These are phyloP conservation scores for Discostella stelligera DNA, from an alignment of 352 stramenopile genomes.

Conservation along the genomic window DNA sequence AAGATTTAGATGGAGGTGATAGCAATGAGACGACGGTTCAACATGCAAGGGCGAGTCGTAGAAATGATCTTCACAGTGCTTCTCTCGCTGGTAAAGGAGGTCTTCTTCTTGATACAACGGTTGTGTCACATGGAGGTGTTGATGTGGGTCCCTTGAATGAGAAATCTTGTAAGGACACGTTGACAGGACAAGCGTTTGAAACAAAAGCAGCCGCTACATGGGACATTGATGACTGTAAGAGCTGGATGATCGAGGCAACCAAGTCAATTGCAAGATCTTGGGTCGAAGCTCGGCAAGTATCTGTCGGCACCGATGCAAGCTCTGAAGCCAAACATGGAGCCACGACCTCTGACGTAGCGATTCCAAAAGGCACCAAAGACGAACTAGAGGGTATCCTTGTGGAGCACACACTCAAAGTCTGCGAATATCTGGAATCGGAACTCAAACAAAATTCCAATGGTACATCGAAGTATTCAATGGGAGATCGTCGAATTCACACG, in stretches of 20 bases:
- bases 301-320: not conserved
- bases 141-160: constrained; percentile 18
- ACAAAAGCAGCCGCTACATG: constrained; percentile 62
- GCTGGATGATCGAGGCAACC: constrained; percentile 74
- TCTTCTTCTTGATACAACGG: constrained; percentile 60
- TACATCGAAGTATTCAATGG: constrained; percentile 17
- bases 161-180: constrained; percentile 18
- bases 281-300: constrained; percentile 51
- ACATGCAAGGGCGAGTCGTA: constrained; percentile 49
- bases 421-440: constrained; percentile 67
- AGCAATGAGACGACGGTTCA: constrained; percentile 16
- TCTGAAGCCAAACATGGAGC: constrained; percentile 21
- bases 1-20: constrained; percentile 8
- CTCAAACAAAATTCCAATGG: constrained; percentile 33
- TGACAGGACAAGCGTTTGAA: constrained; percentile 39
- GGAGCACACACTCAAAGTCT: constrained; percentile 68
- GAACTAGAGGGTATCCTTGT: constrained; percentile 77
- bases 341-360: constrained; percentile 1
- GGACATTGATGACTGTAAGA: constrained; percentile 76
- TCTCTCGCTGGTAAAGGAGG: constrained; percentile 74
- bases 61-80: constrained; percentile 74
- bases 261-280: constrained; percentile 71
- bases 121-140: constrained; percentile 32
- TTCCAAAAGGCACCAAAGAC: constrained; percentile 63
- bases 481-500: constrained; percentile 52